Conservation (phyloP, 345 rosid species). For the Heritiera fomes region DNA sequence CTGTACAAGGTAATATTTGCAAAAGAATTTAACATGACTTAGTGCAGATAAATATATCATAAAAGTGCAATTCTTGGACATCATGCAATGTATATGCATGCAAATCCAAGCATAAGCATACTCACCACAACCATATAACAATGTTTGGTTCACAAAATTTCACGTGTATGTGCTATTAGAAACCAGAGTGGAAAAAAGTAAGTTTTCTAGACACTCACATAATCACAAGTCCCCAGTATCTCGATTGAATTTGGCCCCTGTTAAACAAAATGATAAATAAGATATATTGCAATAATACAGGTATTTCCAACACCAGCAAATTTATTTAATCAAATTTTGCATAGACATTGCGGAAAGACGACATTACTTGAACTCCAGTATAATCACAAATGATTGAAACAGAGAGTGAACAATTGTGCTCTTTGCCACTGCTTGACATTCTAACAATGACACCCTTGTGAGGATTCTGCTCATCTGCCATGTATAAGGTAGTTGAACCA, state of each 20-base stretch:
- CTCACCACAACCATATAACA: background rate
- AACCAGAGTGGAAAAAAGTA: background rate
- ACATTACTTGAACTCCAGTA: constrained; percentile 55
- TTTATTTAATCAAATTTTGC: constrained; percentile 14
- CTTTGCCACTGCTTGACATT: constrained; percentile 49
- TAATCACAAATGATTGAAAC: constrained; percentile 76
- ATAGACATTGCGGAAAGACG: constrained; percentile 23
- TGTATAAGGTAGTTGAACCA: constrained; percentile 25
- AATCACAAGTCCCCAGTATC: constrained; percentile 65
- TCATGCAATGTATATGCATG: background rate
- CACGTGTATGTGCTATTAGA: background rate
- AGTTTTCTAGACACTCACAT: constrained; percentile 56
- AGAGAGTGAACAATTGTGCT: constrained; percentile 70
- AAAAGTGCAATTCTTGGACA: constrained; percentile 15
- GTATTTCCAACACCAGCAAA: constrained; percentile 22
- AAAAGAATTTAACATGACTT: no score
- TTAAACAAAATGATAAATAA: constrained; percentile 28
- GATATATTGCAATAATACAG: constrained; percentile 10
- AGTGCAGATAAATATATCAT: background rate
- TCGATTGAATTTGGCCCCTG: constrained; percentile 71
- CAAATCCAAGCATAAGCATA: background rate
- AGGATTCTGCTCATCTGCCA: constrained; percentile 70
- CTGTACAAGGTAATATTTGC: no score
- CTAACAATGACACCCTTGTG: constrained; percentile 72
- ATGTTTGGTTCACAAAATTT: background rate